Evolutionary conservation across 2,329 filamentous ascomycete species (phyloP), one percentile per base, ranked within the genome.

Genomic region (Exophiala viscosa): DNA sequence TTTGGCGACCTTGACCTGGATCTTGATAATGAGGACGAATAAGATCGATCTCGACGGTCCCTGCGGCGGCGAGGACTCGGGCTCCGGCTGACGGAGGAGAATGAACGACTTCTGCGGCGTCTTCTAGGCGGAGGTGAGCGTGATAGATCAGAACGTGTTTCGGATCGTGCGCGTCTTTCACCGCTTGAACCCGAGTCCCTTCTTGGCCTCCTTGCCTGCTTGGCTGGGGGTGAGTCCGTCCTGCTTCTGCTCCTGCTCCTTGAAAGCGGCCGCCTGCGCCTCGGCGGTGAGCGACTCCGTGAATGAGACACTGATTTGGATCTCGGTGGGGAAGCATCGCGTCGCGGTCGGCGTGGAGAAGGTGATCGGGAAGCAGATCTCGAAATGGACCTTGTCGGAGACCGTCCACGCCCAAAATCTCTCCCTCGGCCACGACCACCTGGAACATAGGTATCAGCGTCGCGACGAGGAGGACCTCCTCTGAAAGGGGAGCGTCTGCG

Each of bases 381-480:
- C 36, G 65, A 65, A 17, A 61, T 63, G 17, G 69, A 67, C 45
- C 64, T 66, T 23, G 70, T 69, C 35, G 60, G 51, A 10, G 69
- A 70, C 51, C 73, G 65, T 61, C 71, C 66, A 66, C 70, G 64
- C 62, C 63, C 55, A 66, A 64, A 51, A 59, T 61, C 50, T 43
- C 66, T 50, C 23, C 62, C 61, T 42, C 55, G 70, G 64, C 59
- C 55, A 42, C 69, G 66, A 15, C 65, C 60, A 42, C 73, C 72
- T 13, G 82, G 82, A 34, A 82, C 73, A 62, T 84, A 85, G 23
- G 77, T 75, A 64, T 85, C 81, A 52, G 73, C 72, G 48, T 77
- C 75, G 32, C 78, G 77, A 38, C 77, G 70, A 42, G 71, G 67
- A 52, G 74, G 73, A 54, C 70, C 70, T 53, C 72, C 74, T 52